A percentile compares a stretch with the other conserved stretches of the same genome.
Conservation (phyloP, 768 basidiomycete genomes). For the Rhodocollybia butyracea region DNA sequence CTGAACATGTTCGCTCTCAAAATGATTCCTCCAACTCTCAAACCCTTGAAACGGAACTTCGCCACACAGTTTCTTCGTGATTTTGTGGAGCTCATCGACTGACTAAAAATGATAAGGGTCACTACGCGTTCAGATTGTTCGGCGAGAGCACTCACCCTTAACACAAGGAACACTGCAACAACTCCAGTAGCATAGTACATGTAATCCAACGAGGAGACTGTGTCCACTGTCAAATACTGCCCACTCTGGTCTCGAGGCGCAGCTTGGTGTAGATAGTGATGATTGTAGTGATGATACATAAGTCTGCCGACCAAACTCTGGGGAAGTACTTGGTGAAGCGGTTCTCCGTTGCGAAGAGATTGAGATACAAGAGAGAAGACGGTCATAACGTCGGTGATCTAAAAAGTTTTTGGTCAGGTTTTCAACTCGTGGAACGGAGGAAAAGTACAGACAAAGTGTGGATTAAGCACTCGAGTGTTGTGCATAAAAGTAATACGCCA, state of each 20-base stretch:
- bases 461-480: constrained; percentile 48
- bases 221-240: constrained; percentile 5
- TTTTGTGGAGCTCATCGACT: constrained; percentile 33
- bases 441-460: constrained; percentile 39
- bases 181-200: constrained; percentile 38
- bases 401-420: constrained; percentile 12
- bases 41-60: constrained; percentile 39
- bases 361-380: constrained; percentile 41
- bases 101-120: constrained; percentile 17
- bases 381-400: constrained; percentile 39
- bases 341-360: constrained; percentile 41
- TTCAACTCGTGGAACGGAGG: constrained; percentile 7
- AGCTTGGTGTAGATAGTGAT: not conserved
- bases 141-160: constrained; percentile 21
- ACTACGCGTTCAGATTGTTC: not conserved
- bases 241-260: not conserved
- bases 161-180: constrained; percentile 34
- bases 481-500: constrained; percentile 40
- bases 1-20: constrained; percentile 24
- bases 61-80: constrained; percentile 35
- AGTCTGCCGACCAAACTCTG: constrained; percentile 40
- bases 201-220: constrained; percentile 25
- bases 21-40: constrained; percentile 33
- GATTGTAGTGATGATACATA: constrained; percentile 35
- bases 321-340: constrained; percentile 40